Conservation (phyloP, 768 basidiomycete species). For the Boletus vermiculosoides region DNA sequence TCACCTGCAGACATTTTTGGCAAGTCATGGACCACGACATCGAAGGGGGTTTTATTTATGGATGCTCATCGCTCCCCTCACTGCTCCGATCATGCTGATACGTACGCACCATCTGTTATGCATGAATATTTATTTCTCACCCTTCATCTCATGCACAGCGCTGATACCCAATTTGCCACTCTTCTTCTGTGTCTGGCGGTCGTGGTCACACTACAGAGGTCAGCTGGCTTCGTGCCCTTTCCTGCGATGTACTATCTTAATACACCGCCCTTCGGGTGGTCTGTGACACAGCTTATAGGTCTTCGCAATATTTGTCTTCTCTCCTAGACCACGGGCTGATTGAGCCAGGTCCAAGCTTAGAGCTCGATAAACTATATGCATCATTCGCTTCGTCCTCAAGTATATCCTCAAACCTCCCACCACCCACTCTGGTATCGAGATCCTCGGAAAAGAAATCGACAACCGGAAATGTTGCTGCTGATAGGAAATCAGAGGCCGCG, state of each 20-base stretch:
- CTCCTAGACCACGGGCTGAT: slow-evolving; percentile 58
- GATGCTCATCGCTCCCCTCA: slow-evolving; percentile 66
- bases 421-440: slow-evolving; percentile 3
- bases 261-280: background rate
- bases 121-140: background rate
- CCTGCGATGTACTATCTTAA: background rate
- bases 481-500: slow-evolving; percentile 2
- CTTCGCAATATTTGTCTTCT: slow-evolving; percentile 63
- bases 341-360: slow-evolving; percentile 50
- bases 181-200: slow-evolving; percentile 82
- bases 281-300: slow-evolving; percentile 54
- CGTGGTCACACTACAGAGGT: slow-evolving; percentile 86
- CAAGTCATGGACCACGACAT: slow-evolving; percentile 60
- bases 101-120: slow-evolving; percentile 46
- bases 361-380: slow-evolving; percentile 58
- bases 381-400: slow-evolving; percentile 24
- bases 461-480: background rate
- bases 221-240: slow-evolving; percentile 2
- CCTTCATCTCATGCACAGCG: slow-evolving; percentile 42
- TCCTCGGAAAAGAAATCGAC: slow-evolving; percentile 10
- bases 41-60: slow-evolving; percentile 63
- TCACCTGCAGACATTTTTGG: slow-evolving; percentile 53
- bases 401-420: slow-evolving; percentile 8
- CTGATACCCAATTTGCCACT: slow-evolving; percentile 82
- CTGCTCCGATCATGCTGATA: slow-evolving; percentile 72